These are phyloP conservation scores for Pseudoperonospora humuli DNA, from an alignment of 352 stramenopile species.

Conservation along the genomic window DNA sequence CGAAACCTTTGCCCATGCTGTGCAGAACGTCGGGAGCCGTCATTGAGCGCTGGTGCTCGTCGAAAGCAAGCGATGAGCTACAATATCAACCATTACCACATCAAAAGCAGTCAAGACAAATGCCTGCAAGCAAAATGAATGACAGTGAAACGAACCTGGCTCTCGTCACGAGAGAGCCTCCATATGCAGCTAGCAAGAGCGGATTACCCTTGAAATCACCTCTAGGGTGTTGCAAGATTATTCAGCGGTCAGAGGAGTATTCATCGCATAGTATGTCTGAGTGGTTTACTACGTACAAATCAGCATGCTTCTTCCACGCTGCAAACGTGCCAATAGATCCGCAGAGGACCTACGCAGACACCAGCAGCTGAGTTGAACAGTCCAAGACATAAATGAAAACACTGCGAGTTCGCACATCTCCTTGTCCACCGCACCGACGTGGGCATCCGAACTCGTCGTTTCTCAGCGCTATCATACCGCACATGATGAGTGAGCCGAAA, in stretches of 20 bases:
- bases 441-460: constrained; percentile 65
- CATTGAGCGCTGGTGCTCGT: constrained; percentile 61
- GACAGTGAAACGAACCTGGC: constrained; percentile 34
- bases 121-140: neutral
- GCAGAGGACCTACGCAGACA: constrained; percentile 52
- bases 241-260: neutral
- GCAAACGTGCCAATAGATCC: constrained; percentile 77
- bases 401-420: constrained; percentile 62
- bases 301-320: constrained; percentile 46
- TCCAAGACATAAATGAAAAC: neutral
- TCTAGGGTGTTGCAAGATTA: constrained; percentile 3
- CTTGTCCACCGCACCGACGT: constrained; percentile 86
- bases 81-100: neutral
- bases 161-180: constrained; percentile 72
- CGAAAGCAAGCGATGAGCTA: constrained; percentile 62
- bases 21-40: constrained; percentile 79
- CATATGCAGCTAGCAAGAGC: constrained; percentile 64
- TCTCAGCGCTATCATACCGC: constrained; percentile 32
- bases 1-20: constrained; percentile 52
- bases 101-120: neutral
- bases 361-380: neutral
- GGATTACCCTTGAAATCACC: constrained; percentile 35
- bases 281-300: constrained; percentile 25
- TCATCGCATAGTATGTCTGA: neutral
- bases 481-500: constrained; percentile 1